These are phyloP conservation scores for Casuarina equisetifolia DNA, from an alignment of 306 rosid genomes.

Conservation along the genomic window DNA sequence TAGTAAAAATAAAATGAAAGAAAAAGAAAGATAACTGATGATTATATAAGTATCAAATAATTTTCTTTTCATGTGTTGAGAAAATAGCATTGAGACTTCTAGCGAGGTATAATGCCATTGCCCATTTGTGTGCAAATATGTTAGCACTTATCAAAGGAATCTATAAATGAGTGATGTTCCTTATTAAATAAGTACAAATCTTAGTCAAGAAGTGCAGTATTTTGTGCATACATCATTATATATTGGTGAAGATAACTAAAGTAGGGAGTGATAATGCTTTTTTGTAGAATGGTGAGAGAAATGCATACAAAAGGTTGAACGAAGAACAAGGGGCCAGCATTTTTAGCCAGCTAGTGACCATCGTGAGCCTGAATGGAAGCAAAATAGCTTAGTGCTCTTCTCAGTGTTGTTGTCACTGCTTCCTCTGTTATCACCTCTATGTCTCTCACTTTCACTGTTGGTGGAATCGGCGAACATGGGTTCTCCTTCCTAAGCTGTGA, in stretches of 20 bases:
- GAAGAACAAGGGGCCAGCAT: slow-evolving; percentile 61
- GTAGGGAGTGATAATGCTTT: not conserved
- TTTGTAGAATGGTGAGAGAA: not conserved
- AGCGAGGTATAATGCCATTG: too few species aligned
- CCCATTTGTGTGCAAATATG: too few species aligned
- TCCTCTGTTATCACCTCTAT: slow-evolving; percentile 32
- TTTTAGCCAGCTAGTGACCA: slow-evolving; percentile 79
- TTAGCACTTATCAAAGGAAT: too few species aligned
- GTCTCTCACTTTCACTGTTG: slow-evolving; percentile 37
- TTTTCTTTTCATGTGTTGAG: too few species aligned
- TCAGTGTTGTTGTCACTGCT: slow-evolving; percentile 39
- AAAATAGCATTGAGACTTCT: too few species aligned
- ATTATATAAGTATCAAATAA: too few species aligned
- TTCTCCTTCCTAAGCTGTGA: slow-evolving; percentile 52
- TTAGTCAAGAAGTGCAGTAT: too few species aligned
- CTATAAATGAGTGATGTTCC: too few species aligned
- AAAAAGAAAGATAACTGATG: too few species aligned
- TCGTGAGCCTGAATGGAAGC: slow-evolving; percentile 63
- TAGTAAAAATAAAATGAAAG: too few species aligned
- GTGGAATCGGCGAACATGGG: slow-evolving; percentile 19
- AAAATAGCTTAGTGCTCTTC: slow-evolving; percentile 47
- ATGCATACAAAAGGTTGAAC: slow-evolving; percentile 52
- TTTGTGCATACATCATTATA: not conserved
- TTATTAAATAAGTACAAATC: too few species aligned
- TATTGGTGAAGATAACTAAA: not conserved